Conservation (phyloP, 768 basidiomycete species). For the Polyporus arcularius region DNA sequence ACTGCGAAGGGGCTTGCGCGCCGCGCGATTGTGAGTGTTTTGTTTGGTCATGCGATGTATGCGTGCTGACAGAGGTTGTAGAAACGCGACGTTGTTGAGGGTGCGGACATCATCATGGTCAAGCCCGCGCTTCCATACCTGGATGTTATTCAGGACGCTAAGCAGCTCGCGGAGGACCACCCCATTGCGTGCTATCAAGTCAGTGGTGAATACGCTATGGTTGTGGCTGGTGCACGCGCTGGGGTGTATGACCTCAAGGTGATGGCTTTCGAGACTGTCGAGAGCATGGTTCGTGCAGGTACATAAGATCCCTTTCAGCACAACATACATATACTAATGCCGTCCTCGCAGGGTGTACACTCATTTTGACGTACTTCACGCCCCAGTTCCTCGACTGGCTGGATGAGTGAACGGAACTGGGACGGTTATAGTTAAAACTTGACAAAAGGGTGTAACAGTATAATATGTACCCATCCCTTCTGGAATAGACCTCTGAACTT, state of each 20-base stretch:
- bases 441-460: slow-evolving; percentile 4
- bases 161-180: slow-evolving; percentile 76
- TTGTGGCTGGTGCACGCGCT: slow-evolving; percentile 88
- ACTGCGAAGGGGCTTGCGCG: slow-evolving; percentile 85
- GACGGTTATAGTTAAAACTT: background rate
- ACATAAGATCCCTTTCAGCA: slow-evolving; percentile 28
- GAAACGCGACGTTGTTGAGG: slow-evolving; percentile 87
- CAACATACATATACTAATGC: background rate
- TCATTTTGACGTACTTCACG: slow-evolving; percentile 95
- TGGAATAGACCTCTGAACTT: no score
- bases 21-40: slow-evolving; percentile 81
- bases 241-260: slow-evolving; percentile 90
- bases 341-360: slow-evolving; percentile 64
- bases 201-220: slow-evolving; percentile 97
- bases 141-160: slow-evolving; percentile 91
- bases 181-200: slow-evolving; percentile 98
- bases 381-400: slow-evolving; percentile 95
- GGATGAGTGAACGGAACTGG: slow-evolving; percentile 28
- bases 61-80: slow-evolving; percentile 32
- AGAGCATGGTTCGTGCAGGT: slow-evolving; percentile 93
- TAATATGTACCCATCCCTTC: no score
- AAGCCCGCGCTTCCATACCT: slow-evolving; percentile 96
- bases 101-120: slow-evolving; percentile 99
- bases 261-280: slow-evolving; percentile 94
- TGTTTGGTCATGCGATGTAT: background rate